Base-by-base conservation (phyloP, 2,329 filamentous ascomycete species). In the Myriosclerotinia duriaeana region DNA sequence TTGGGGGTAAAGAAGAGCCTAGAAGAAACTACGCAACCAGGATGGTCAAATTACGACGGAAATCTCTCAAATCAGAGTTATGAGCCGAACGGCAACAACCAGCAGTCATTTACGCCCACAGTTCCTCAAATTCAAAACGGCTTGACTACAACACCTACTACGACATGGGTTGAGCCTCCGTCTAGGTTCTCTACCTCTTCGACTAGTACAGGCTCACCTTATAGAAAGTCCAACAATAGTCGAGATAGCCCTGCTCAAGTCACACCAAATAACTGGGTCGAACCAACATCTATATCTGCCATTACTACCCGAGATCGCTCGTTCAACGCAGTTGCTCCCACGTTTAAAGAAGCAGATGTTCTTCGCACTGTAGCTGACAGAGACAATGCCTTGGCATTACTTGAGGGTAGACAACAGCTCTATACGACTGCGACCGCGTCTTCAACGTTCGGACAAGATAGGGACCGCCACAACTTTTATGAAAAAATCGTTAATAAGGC, bases 351-450 rank as follows among this genome's bases (percentile, higher is more conserved):
- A 38, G 58, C 44, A 3, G 44, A 61, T 38, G 12, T 11, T 7
- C 30, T 61, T 3, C 58, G 58, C n/a, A 61, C 58, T 5, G 58
- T 61, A 9, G 58, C 58, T 14, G 58, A 61, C 26, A 30, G 58
- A 7, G 58, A 61, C n/a, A 61, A 61, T 17, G 12, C 58, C 5
- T 50, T 61, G 12, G 58, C 58, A 5, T 22, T 61, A 7, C 42
- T 61, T 0, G 58, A 61, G 8, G 58, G 58, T 0, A 36, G 58
- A 3, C 14, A 26, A 14, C 22, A 26, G 7, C 12, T 11, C 5
- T 12, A 61, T 3, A 20, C 8, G 6, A 50, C 30, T 17, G 30
- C 7, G 8, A 50, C 6, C 7, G 22, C 38, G 6, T 38, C 44
- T 0, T n/a, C 34, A 6, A 11, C 26, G 8, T 44, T 20, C n/a